Percentiles rank a stretch among this genome's conserved stretches.
phyloP scores from a whole-genome alignment of 1,284 basidiomycete genomes.

The Naganishia liquefaciens region DNA sequence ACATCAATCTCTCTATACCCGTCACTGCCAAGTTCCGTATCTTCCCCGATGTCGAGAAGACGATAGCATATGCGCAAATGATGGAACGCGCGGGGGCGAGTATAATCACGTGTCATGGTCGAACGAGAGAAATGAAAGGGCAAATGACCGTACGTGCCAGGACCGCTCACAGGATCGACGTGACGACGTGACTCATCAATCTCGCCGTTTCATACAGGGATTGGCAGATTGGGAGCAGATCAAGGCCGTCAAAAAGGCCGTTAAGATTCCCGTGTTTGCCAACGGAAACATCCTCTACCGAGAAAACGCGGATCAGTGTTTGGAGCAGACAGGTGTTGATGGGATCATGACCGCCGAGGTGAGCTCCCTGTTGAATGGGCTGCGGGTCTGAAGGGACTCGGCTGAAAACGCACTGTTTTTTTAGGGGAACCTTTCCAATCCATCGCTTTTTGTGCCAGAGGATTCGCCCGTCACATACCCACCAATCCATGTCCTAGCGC shows the following conservation, averaged over 20 bases:
- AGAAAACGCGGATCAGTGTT: conserved; percentile 73
- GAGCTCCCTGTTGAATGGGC: conserved; percentile 24
- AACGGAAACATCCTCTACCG: conserved; percentile 93
- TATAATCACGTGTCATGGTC: conserved; percentile 89
- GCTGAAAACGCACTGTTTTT: conserved; percentile 1
- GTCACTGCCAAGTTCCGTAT: conserved; percentile 96
- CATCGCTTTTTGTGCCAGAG: conserved; percentile 67
- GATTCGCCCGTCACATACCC: conserved; percentile 61
- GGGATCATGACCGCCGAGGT: conserved; percentile 91
- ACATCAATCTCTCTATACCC: conserved; percentile 78
- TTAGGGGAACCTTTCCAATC: conserved; percentile 85
- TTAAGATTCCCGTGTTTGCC: conserved; percentile 89
- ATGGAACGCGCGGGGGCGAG: conserved; percentile 92
- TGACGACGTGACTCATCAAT: neutral
- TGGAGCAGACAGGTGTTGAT: conserved; percentile 79
- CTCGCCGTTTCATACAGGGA: conserved; percentile 62
- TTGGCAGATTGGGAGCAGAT: conserved; percentile 85
- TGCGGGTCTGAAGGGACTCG: neutral
- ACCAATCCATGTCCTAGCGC: conserved; percentile 66
- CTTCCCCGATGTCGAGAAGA: conserved; percentile 81
- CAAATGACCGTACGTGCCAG: conserved; percentile 55
- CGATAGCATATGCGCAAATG: conserved; percentile 91
- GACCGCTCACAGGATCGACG: neutral
- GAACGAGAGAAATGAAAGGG: conserved; percentile 87
- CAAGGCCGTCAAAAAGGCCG: conserved; percentile 78